These are phyloP conservation scores for Elaeis guineensis DNA, from an alignment of 176 grass and related monocot genomes.

Conservation along the genomic window DNA sequence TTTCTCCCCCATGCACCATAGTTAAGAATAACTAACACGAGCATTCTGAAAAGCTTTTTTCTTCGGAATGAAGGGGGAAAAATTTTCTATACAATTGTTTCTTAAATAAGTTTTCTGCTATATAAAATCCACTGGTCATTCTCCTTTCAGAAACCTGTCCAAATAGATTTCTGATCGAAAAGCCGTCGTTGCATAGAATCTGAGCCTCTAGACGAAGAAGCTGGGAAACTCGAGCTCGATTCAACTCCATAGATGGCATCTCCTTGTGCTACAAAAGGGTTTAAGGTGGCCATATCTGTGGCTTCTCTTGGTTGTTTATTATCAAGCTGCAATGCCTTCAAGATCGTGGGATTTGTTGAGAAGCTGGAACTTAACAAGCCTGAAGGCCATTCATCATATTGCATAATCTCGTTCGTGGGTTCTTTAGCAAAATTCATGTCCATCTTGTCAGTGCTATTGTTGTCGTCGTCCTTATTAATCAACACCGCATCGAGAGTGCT, in stretches of 20 bases:
- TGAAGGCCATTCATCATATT: neutral
- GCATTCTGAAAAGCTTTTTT: no score
- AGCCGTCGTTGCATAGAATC: neutral
- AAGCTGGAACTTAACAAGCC: neutral
- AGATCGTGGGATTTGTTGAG: neutral
- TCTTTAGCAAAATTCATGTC: neutral
- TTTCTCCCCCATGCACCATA: no score
- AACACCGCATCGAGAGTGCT: neutral
- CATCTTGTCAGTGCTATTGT: neutral
- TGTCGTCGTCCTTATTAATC: neutral
- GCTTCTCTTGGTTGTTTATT: neutral
- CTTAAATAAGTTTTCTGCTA: no score
- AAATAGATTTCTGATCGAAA: conserved; percentile 5
- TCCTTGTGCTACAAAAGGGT: neutral
- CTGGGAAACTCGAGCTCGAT: conserved; percentile 1
- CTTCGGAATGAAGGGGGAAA: no score
- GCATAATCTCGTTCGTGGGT: neutral
- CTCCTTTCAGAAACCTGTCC: conserved; percentile 1
- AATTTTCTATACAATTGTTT: no score
- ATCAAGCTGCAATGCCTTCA: conserved; percentile 8
- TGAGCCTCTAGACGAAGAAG: conserved; percentile 1
- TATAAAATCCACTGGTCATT: no score
- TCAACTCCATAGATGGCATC: neutral
- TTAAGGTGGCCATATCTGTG: neutral
- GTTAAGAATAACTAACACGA: no score